Percentiles rank a stretch among this genome's conserved stretches.
These are phyloP conservation scores for Solanum boliviense DNA, from an alignment of 257 asterid genomes.

Conservation along the genomic window DNA sequence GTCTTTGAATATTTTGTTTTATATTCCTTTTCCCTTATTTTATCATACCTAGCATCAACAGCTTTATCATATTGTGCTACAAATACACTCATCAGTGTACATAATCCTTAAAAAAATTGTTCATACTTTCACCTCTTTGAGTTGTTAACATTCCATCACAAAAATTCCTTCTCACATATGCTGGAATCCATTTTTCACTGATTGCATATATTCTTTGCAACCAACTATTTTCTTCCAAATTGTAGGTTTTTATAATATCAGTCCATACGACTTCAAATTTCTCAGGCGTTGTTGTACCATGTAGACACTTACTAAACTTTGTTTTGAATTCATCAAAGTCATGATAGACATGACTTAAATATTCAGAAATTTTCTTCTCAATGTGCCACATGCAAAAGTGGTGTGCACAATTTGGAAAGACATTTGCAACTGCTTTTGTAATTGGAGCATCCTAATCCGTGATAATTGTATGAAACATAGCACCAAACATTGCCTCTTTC, in stretches of 20 bases:
- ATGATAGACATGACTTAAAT: neutral
- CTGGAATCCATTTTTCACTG: neutral
- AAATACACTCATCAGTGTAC: neutral
- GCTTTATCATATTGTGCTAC: neutral
- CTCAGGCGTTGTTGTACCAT: neutral
- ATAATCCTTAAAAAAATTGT: neutral
- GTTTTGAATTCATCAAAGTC: neutral
- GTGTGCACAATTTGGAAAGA: neutral
- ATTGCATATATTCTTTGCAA: neutral
- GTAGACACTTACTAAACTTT: neutral
- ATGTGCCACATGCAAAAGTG: constrained; percentile 1
- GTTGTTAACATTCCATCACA: neutral
- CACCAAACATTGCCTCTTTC: neutral
- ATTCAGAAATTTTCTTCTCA: neutral
- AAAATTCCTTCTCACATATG: neutral
- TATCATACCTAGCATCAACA: neutral
- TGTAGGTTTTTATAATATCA: too few species aligned
- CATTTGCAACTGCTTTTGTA: neutral
- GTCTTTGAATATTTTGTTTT: neutral
- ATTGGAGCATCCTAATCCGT: neutral
- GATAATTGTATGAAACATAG: neutral
- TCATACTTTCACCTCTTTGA: neutral
- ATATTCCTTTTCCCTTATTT: neutral
- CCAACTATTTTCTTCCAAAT: neutral
- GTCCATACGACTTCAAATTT: neutral